Base-by-base conservation (phyloP, 371 early-diverging fungal species). In the Mucor sp. region DNA sequence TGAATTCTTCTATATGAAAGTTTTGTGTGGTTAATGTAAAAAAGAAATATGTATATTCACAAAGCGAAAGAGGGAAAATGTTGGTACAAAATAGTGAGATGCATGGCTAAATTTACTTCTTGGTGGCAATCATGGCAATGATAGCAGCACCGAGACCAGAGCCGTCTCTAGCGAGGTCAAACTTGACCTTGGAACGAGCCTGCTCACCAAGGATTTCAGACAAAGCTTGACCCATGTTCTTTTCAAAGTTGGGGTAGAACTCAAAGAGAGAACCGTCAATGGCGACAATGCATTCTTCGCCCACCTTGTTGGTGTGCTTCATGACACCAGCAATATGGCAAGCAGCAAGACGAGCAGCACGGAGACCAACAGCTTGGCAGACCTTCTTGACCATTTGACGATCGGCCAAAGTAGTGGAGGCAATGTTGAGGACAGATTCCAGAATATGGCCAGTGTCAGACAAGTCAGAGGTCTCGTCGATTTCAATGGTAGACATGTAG, bases 221-320 rank as follows among this genome's bases (percentile, higher is more conserved):
- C 62, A 94, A 70, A 23, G 93, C 90, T 30, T 80, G 78, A 19
- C 89, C 76, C 85, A 97, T 88, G 63, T 91, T 85, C 62, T 89
- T 80, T 59, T 89, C 90, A 78, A 93, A 97, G 80, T 87, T 84
- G 7, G 97, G 97, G 74, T 96, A 97, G 63, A 90, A 89, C 79
- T 94, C 93, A 80, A 90, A 98, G 67, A 98, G 79, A 37, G 91
- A 89, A 5, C 99, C 99, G 67, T 98, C 97, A 64, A 97, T 92
- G 39, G 82, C 82, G 44, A 82, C 73, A 28, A 71, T 74, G 28
- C 72, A 69, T 6, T 74, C 73, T 25, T 74, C 41, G 30, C 93
- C 96, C 25, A 96, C 87, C 33, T 63, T 70, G 5, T 62, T 65
- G 17, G 69, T 69, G 59, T 82, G 78, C 44, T 83, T 85, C 60